Evolutionary conservation across 2,329 filamentous ascomycete genomes (phyloP).

Genomic region (Hymenoscyphus infarciens): DNA sequence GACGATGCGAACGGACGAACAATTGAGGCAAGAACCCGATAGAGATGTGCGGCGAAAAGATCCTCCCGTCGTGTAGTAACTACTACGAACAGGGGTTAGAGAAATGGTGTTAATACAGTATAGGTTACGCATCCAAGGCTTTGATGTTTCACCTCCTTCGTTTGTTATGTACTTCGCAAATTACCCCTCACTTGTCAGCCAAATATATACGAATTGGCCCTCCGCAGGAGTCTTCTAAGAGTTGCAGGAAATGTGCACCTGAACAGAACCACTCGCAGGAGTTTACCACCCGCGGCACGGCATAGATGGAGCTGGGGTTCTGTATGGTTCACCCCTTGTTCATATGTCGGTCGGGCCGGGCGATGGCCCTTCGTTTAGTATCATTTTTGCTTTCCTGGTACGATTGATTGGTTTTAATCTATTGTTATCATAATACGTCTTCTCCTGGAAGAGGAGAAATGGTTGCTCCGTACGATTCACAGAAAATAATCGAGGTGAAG

Average conservation of each 20-base stretch:
- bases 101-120: neutral
- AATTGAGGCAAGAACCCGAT: neutral
- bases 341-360: neutral
- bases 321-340: conserved; percentile 1
- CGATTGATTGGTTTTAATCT: conserved; percentile 8
- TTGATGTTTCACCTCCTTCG: neutral
- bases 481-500: neutral
- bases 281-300: conserved; percentile 4
- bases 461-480: neutral
- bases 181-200: conserved; percentile 5
- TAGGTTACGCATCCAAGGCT: neutral
- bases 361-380: neutral
- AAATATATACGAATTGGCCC: neutral
- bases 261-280: conserved; percentile 2
- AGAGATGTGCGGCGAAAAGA: neutral
- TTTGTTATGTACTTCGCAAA: conserved; percentile 3
- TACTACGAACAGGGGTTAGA: neutral
- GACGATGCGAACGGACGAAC: neutral
- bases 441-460: neutral
- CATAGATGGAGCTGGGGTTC: conserved; percentile 9
- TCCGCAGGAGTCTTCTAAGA: neutral
- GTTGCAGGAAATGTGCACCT: neutral
- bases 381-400: conserved; percentile 3
- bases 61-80: neutral
- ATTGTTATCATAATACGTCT: conserved; percentile 1